Conservation (phyloP, 805 yeast species). For the Cyberlindnera bimundalis region DNA sequence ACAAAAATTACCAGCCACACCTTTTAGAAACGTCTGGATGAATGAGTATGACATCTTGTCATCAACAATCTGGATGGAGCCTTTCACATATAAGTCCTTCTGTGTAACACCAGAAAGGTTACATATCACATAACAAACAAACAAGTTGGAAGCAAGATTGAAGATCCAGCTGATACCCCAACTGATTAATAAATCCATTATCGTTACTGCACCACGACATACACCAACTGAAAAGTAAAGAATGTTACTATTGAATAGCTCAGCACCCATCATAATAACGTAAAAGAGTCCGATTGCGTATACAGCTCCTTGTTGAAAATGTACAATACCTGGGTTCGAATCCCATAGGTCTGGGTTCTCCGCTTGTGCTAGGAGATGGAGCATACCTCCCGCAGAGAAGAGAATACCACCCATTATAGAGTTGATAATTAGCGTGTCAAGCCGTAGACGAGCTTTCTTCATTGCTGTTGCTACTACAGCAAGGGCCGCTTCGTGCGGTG, state of each 20-base stretch:
- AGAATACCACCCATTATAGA: conserved; percentile 68
- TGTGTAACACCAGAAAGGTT: conserved; percentile 50
- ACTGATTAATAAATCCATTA: conserved; percentile 58
- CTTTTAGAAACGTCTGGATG: conserved; percentile 63
- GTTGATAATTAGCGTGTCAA: conserved; percentile 57
- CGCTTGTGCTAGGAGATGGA: conserved; percentile 53
- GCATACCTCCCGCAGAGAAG: conserved; percentile 72
- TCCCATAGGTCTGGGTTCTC: conserved; percentile 42
- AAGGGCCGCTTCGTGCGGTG: conserved; percentile 78
- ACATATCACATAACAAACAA: conserved; percentile 63
- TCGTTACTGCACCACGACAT: conserved; percentile 64
- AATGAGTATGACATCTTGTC: conserved; percentile 46
- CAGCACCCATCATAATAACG: conserved; percentile 73
- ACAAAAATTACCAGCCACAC: conserved; percentile 72
- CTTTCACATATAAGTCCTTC: conserved; percentile 39
- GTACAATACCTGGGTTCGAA: conserved; percentile 49
- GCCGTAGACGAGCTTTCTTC: conserved; percentile 71
- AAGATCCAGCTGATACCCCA: conserved; percentile 68
- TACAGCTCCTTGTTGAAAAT: conserved; percentile 54
- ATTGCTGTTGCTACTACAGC: conserved; percentile 83
- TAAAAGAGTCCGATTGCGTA: conserved; percentile 73
- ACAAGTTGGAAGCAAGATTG: conserved; percentile 61
- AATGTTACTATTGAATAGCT: conserved; percentile 71
- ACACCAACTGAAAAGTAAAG: conserved; percentile 68
- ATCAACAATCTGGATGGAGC: conserved; percentile 45